Base-by-base conservation (phyloP, 805 yeast species). In the Alloascoidea africana region DNA sequence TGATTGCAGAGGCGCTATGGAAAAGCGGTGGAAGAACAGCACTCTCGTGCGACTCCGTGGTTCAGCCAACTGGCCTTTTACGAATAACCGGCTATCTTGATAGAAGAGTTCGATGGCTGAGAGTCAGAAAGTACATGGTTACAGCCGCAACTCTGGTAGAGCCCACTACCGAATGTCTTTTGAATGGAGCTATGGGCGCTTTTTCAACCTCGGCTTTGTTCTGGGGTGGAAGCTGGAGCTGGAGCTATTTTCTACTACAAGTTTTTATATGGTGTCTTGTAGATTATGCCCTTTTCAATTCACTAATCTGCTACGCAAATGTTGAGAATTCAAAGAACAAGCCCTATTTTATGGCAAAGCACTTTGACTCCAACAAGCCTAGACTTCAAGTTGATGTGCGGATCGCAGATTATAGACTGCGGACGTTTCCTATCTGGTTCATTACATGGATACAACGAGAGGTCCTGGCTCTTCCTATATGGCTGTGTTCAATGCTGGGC, bases 1-100 rank as follows among this genome's bases (percentile, higher is more conserved):
- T 84, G 93, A 85, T 85, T 43, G 94, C 83, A 3, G 84, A 82
- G 36, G 82, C 85, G 1, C 52, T 85, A 14, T 85, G 94, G 94
- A 73, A 73, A 36, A 46, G 41, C 16, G 63, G 65, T 23, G 79
- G 82, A 2, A 61, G 86, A 45, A 82, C 94, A 0, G 86, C 79
- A 0, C 63, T 84, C 65, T 76, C 89, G 1, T 73, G 80, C 1
- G 94, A 85, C 51, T 68, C 73, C 35, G 94, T 76, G 1, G 57
- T 82, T 3, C 96, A 85, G 51, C 95, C 95, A 0, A 51, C 50
- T 23, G 60, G 59, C 0, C 49, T 44, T 4, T 47, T 63, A n/a
- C 35, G 48, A 3, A 47, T 74, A 8, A 45, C 49, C 33, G 83
- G 79, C 44, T 85, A 80, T 52, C 61, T 75, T 38, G 54, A 64